Evolutionary conservation across 192 early-diverging fungal genomes (phyloP).

Genomic region (Coemansia javaensis): DNA sequence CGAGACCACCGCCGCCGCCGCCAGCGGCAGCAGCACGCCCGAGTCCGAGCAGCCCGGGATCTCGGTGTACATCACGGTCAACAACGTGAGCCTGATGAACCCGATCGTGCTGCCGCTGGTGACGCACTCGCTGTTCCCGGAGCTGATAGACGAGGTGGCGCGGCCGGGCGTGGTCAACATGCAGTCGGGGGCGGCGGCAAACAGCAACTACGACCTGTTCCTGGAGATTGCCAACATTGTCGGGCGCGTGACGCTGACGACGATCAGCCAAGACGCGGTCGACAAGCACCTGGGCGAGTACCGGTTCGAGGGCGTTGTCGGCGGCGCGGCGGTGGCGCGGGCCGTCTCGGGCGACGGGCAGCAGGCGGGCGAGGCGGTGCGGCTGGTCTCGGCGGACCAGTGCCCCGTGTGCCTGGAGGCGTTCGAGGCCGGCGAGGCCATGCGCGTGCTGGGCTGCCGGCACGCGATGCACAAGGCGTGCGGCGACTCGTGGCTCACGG

Average conservation of each 20-base stretch:
- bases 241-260: constrained; percentile 22
- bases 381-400: constrained; percentile 31
- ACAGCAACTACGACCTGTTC: constrained; percentile 41
- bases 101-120: constrained; percentile 34
- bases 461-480: constrained; percentile 37
- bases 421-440: constrained; percentile 21
- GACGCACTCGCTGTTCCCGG: constrained; percentile 34
- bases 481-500: constrained; percentile 46
- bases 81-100: constrained; percentile 31
- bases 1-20: neutral
- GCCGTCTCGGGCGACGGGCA: neutral
- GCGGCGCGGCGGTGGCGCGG: constrained; percentile 5
- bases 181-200: neutral
- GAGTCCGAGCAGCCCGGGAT: constrained; percentile 13
- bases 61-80: constrained; percentile 35
- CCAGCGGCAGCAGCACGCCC: neutral
- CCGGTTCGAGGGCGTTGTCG: constrained; percentile 5
- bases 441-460: constrained; percentile 34
- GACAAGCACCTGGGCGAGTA: constrained; percentile 31
- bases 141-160: constrained; percentile 8
- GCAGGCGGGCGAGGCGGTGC: constrained; percentile 3
- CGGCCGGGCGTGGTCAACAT: neutral
- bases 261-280: constrained; percentile 34
- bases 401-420: constrained; percentile 46
- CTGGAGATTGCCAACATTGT: constrained; percentile 42